Evolutionary conservation across 768 basidiomycete genomes (phyloP), one percentile per base, ranked within the genome.

Genomic region (Leccinum rimulosum): DNA sequence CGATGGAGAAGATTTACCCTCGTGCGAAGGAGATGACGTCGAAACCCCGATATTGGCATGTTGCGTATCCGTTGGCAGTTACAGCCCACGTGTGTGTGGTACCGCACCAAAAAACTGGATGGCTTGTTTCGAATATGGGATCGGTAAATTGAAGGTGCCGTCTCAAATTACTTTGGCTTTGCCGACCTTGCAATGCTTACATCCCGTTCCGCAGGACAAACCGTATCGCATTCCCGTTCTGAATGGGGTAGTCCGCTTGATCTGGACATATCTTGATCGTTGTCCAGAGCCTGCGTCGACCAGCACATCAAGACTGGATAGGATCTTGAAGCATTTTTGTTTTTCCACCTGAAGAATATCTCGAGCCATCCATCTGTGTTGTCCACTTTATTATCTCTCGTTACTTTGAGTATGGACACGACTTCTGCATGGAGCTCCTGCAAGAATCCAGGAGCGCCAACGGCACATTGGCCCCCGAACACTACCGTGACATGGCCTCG

Each of bases 201-300:
- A 35, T 30, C 25, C 11, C 7, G 4, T 52, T 47, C 17, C 17
- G n/a, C 58, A 96, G 93, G 95, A 97, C 66, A 90, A 88, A 62
- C 78, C 85, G 1, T 79, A 82, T 56, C 84, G 93, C 12, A 76
- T 82, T 0, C 80, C 84, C 2, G 81, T 92, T 25, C 78, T 95
- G 76, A 95, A 95, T 64, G 91, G 91, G 12, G 83, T 91, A 57
- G 70, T 93, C 61, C 86, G 95, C 10, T 73, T 97, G 45, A 75
- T 95, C 33, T 98, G 95, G 95, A 92, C 94, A 3, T 98, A 97
- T 72, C 79, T 97, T 25, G 95, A 93, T 69, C 88, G 95, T 19
- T 95, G 93, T 68, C 86, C 89, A 62, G 95, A 98, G 72, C 82
- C 89, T 6, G 76, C 84, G 2, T 90, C 94, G 0, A 88, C 90